Percentiles rank a stretch among this genome's conserved stretches.
Evolutionary conservation across 257 asterid species (phyloP).

Genomic region (Solanum lycopersicoides): DNA sequence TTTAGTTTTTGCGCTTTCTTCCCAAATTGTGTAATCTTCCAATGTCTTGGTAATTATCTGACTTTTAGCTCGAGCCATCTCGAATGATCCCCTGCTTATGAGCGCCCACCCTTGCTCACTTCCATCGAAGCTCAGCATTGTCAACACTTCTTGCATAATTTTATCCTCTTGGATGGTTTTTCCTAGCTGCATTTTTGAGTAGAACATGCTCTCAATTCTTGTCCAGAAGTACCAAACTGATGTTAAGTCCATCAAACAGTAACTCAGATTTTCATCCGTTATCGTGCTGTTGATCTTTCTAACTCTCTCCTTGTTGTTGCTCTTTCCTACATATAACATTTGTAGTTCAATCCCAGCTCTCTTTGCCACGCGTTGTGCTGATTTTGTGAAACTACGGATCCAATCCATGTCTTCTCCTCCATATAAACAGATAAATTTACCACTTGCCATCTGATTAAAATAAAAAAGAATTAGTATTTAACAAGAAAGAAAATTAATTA

Average conservation of each 20-base stretch:
- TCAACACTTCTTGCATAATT: slow-evolving; percentile 45
- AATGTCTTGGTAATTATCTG: slow-evolving; percentile 27
- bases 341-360: slow-evolving; percentile 31
- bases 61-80: slow-evolving; percentile 55
- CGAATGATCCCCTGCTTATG: slow-evolving; percentile 40
- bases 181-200: slow-evolving; percentile 52
- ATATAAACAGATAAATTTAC: slow-evolving; percentile 48
- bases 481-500: no score
- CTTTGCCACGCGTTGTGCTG: slow-evolving; percentile 19
- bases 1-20: slow-evolving; percentile 13
- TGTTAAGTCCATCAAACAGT: slow-evolving; percentile 37
- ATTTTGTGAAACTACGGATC: slow-evolving; percentile 34
- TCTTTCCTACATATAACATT: slow-evolving; percentile 64
- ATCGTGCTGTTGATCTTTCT: slow-evolving; percentile 19
- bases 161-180: slow-evolving; percentile 31
- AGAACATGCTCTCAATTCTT: slow-evolving; percentile 70
- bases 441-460: slow-evolving; percentile 28
- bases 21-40: slow-evolving; percentile 37
- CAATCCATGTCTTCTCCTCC: slow-evolving; percentile 76
- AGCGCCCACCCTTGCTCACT: slow-evolving; percentile 77
- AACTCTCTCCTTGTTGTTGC: slow-evolving; percentile 24
- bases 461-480: not conserved
- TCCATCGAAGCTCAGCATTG: slow-evolving; percentile 48
- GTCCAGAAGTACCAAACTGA: slow-evolving; percentile 69
- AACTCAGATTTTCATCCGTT: slow-evolving; percentile 18